phyloP scores from a whole-genome alignment of 2,329 filamentous ascomycete species.

The Coniochaeta sp. region DNA sequence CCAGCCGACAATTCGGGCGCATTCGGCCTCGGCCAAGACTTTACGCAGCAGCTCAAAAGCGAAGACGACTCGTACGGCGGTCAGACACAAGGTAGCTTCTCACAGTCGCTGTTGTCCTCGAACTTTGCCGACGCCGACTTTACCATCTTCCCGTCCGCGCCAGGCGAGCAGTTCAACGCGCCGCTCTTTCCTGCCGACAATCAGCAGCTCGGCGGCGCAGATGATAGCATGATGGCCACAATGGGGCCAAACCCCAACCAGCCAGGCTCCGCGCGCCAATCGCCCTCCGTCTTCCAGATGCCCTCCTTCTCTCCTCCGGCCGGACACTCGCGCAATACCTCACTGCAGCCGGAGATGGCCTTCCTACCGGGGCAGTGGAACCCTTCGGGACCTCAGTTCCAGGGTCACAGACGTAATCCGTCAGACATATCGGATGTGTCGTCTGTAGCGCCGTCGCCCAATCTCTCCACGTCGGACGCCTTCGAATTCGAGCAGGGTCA shows the following conservation, averaged over 20 bases:
- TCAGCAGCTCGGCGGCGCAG: slow-evolving; percentile 37
- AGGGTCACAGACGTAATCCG: slow-evolving; percentile 73
- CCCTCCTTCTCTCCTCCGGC: slow-evolving; percentile 42
- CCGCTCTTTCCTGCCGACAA: slow-evolving; percentile 51
- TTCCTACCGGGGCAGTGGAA: slow-evolving; percentile 50
- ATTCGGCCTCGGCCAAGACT: slow-evolving; percentile 35
- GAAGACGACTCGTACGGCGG: slow-evolving; percentile 32
- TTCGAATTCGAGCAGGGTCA: slow-evolving; percentile 66
- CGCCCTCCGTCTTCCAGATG: slow-evolving; percentile 48
- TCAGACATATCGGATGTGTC: slow-evolving; percentile 93
- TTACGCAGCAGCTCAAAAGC: slow-evolving; percentile 33
- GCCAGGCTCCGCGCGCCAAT: slow-evolving; percentile 44
- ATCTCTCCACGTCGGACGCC: slow-evolving; percentile 66
- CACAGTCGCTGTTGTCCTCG: slow-evolving; percentile 37
- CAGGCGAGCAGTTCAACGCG: slow-evolving; percentile 52
- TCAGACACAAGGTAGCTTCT: slow-evolving; percentile 35
- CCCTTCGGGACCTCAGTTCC: slow-evolving; percentile 49
- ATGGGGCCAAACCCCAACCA: slow-evolving; percentile 40
- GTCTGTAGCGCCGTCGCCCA: slow-evolving; percentile 77
- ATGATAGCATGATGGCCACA: slow-evolving; percentile 47
- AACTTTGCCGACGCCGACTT: slow-evolving; percentile 52
- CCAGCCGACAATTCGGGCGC: slow-evolving; percentile 30
- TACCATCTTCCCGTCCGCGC: slow-evolving; percentile 53
- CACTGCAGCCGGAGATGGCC: slow-evolving; percentile 50
- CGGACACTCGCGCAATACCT: slow-evolving; percentile 47